These are phyloP conservation scores for Tetracladium setigerum DNA, from an alignment of 495 filamentous ascomycete genomes.

Conservation along the genomic window DNA sequence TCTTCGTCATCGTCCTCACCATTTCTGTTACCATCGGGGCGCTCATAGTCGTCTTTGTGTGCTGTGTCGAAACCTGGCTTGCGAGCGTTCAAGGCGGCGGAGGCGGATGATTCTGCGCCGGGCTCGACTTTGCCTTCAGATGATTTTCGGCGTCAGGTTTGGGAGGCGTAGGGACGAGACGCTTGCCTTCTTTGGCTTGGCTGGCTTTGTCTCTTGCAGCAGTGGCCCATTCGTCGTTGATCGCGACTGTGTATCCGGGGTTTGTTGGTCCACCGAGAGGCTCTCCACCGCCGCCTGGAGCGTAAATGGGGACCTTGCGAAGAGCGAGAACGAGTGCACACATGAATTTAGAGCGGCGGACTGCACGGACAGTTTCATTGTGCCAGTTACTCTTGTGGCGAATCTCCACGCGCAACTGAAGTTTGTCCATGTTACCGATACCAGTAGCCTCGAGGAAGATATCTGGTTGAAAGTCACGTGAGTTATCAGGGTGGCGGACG, in stretches of 20 bases:
- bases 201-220: slow-evolving; percentile 50
- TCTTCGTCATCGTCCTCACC: slow-evolving; percentile 3
- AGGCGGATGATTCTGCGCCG: slow-evolving; percentile 9
- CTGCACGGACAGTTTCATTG: slow-evolving; percentile 75
- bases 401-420: slow-evolving; percentile 75
- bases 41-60: background rate
- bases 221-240: slow-evolving; percentile 56
- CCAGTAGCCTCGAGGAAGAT: slow-evolving; percentile 69
- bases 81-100: slow-evolving; percentile 10
- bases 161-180: slow-evolving; percentile 40
- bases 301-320: slow-evolving; percentile 79
- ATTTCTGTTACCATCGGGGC: background rate
- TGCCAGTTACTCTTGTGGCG: slow-evolving; percentile 96
- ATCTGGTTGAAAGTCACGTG: slow-evolving; percentile 83
- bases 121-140: slow-evolving; percentile 5
- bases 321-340: slow-evolving; percentile 84
- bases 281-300: slow-evolving; percentile 65
- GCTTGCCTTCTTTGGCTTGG: slow-evolving; percentile 52
- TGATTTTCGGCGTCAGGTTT: background rate
- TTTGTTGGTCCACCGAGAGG: slow-evolving; percentile 59
- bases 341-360: slow-evolving; percentile 92
- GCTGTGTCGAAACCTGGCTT: slow-evolving; percentile 11
- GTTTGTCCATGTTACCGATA: slow-evolving; percentile 80
- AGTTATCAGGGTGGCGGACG: slow-evolving; percentile 78
- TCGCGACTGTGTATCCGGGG: slow-evolving; percentile 65